Evolutionary conservation across 106 monocot genomes (phyloP).

Genomic region (Triglochin maritima): DNA sequence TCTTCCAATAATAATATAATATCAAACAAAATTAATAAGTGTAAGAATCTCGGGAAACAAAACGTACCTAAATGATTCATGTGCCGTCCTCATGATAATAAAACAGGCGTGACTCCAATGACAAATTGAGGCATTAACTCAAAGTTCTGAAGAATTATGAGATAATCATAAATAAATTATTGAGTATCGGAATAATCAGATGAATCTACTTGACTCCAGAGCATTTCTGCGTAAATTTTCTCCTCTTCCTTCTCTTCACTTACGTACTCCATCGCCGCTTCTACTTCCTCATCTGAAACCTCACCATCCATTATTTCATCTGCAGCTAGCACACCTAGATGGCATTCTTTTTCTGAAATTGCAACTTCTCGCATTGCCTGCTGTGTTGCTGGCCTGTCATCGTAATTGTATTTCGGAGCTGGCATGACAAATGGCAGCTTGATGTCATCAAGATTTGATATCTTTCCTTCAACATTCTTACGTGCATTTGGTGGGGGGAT

Average conservation of each 20-base stretch:
- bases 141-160: too few species aligned
- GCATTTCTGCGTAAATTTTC: conserved; percentile 81
- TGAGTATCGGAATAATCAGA: too few species aligned
- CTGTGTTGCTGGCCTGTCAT: conserved; percentile 61
- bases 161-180: too few species aligned
- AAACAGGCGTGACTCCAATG: too few species aligned
- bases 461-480: background rate
- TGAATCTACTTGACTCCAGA: conserved; percentile 74
- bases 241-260: conserved; percentile 64
- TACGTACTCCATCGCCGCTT: conserved; percentile 20
- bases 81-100: too few species aligned
- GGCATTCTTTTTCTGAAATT: conserved; percentile 12
- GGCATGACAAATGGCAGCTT: conserved; percentile 63
- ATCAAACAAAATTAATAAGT: too few species aligned
- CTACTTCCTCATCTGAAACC: conserved; percentile 30
- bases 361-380: conserved; percentile 59
- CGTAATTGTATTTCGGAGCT: conserved; percentile 47
- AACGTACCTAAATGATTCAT: too few species aligned
- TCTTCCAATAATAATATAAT: too few species aligned
- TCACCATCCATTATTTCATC: conserved; percentile 35
- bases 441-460: conserved; percentile 36
- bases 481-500: conserved; percentile 20
- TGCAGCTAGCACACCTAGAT: background rate
- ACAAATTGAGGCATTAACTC: too few species aligned
- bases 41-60: too few species aligned